Evolutionary conservation across 306 rosid genomes (phyloP), one percentile per base, ranked within the genome.

Genomic region (Malus asiatica): DNA sequence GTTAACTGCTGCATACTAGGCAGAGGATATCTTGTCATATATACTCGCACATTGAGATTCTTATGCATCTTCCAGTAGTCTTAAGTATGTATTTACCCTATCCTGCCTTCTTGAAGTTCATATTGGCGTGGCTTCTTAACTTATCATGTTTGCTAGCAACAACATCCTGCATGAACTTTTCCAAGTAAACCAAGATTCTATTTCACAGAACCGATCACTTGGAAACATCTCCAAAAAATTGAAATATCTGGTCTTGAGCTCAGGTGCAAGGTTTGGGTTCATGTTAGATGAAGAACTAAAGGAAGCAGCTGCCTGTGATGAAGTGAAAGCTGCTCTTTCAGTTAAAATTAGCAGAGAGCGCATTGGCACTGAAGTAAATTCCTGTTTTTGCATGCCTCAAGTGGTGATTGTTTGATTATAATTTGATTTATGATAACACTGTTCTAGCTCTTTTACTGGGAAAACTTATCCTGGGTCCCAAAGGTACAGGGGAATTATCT

Each of bases 291-390:
- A 88, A 86, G 92, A 90, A 68, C 84, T 95, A 71, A 95, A 92
- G 81, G 83, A 72, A 78, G 97, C 98, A 80, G 98, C 97, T 75
- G 84, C 97, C 45, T 88, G 83, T 68, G 88, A 87, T 84, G 97
- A 90, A 59, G 97, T 95, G 71, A 92, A 88, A 83, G 84, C 81
- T 84, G 98, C 97, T 74, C 88, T 92, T 11, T 88, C 88, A 40
- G 87, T 87, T 76, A 95, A 95, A 91, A 90, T 95, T 83, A 95
- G 97, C 88, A 80, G 91, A 74, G 97, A 95, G 84, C 92, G 97
- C 69, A 87, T 95, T 70, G 98, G 98, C 78, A 76, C 83, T n/a
- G 98, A 95, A 85, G 98, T 87, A 71, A 70, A 77, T 77, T 59
- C 64, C 73, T 67, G 23, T 77, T 73, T 74, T 70, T 64, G 45